These are phyloP conservation scores for Mycena haematopus DNA, from an alignment of 768 basidiomycete species.

Conservation along the genomic window DNA sequence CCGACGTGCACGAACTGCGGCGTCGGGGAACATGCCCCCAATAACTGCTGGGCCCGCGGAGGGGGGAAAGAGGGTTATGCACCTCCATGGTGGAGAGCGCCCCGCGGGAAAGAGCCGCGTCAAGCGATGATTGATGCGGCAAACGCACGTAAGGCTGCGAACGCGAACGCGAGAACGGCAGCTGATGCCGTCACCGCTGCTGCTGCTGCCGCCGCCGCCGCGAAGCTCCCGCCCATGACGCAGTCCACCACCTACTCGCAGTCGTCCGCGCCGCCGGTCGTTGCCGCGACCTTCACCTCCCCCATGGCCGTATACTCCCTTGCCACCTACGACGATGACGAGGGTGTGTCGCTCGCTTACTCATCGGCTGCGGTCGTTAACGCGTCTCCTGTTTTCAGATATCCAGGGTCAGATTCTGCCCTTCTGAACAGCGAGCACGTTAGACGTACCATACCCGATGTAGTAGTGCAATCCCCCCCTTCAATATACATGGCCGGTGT, in stretches of 20 bases:
- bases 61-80: constrained; percentile 36
- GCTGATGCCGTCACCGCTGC: background rate
- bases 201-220: background rate
- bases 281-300: background rate
- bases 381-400: constrained; percentile 4
- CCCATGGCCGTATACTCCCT: constrained; percentile 18
- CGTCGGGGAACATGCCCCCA: constrained; percentile 21
- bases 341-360: background rate
- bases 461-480: background rate
- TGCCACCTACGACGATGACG: background rate
- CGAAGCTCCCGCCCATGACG: background rate
- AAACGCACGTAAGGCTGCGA: background rate
- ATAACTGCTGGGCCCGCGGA: constrained; percentile 36
- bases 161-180: background rate
- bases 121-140: constrained; percentile 2
- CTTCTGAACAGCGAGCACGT: constrained; percentile 17
- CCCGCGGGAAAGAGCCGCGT: no score
- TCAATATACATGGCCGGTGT: background rate
- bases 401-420: constrained; percentile 16
- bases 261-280: no score
- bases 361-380: constrained; percentile 12
- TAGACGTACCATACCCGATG: constrained; percentile 17
- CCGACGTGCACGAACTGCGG: constrained; percentile 33
- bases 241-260: no score
- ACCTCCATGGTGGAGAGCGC: no score